phyloP scores from a whole-genome alignment of 148 eudicot species.

The Rhododendron kiyosumense region DNA sequence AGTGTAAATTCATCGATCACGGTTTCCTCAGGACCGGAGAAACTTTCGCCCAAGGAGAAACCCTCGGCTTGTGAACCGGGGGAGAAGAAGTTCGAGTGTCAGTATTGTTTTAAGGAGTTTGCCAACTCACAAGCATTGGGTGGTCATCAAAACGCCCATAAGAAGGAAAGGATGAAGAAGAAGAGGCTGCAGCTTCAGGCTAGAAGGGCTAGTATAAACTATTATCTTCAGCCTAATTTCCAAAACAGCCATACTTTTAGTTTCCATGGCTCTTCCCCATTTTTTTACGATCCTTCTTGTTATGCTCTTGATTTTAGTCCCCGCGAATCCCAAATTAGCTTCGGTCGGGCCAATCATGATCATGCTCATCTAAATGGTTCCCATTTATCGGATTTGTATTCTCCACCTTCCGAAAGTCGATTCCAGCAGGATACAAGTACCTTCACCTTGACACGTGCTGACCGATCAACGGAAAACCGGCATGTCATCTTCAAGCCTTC shows the following conservation, averaged over 20 bases:
- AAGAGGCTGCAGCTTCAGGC: constrained; percentile 83
- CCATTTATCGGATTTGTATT: constrained; percentile 9
- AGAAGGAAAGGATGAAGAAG: constrained; percentile 81
- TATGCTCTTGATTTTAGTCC: constrained; percentile 15
- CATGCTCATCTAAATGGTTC: not conserved
- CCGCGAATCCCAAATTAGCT: constrained; percentile 60
- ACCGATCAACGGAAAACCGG: constrained; percentile 14
- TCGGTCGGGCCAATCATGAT: constrained; percentile 27
- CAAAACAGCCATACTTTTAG: constrained; percentile 15
- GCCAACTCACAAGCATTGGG: constrained; percentile 87
- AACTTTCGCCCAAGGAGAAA: not conserved
- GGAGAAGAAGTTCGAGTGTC: constrained; percentile 67
- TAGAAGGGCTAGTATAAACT: constrained; percentile 63
- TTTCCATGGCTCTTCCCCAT: constrained; percentile 17
- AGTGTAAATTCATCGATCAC: constrained; percentile 64
- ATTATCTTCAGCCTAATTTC: constrained; percentile 38
- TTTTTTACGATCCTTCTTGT: constrained; percentile 35
- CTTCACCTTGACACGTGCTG: constrained; percentile 55
- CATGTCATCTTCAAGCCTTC: constrained; percentile 22
- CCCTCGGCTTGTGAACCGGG: not conserved
- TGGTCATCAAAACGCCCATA: constrained; percentile 93
- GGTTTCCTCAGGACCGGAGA: constrained; percentile 27
- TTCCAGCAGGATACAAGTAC: constrained; percentile 12
- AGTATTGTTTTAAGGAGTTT: constrained; percentile 69
- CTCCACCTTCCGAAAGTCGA: constrained; percentile 8